Conservation (phyloP, 306 rosid species). For the Clitoria ternatea region DNA sequence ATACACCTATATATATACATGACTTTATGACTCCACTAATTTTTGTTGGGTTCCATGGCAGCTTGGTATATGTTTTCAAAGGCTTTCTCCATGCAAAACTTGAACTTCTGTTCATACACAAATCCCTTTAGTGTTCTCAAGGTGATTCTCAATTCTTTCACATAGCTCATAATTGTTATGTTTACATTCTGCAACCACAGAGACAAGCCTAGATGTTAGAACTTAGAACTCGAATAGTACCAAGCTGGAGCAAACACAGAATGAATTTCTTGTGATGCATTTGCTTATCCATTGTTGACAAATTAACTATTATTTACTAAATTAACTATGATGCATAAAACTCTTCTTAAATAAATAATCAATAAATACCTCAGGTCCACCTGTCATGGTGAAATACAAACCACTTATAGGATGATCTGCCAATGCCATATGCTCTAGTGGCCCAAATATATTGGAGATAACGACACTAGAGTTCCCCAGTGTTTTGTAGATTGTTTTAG, state of each 20-base stretch:
- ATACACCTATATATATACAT: background rate
- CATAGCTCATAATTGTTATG: constrained; percentile 46
- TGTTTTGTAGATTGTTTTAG: constrained; percentile 24
- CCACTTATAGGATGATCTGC: constrained; percentile 40
- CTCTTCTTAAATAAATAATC: background rate
- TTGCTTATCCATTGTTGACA: background rate
- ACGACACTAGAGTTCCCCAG: constrained; percentile 32
- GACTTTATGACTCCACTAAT: background rate
- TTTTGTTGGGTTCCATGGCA: constrained; percentile 4
- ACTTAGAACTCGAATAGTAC: no score
- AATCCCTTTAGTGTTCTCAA: constrained; percentile 34
- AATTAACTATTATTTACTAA: no score
- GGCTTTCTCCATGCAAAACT: constrained; percentile 45
- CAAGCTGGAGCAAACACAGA: no score
- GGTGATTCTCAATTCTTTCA: constrained; percentile 36
- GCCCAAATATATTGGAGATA: constrained; percentile 46
- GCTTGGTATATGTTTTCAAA: constrained; percentile 35
- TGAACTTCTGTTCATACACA: constrained; percentile 36
- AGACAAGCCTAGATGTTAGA: background rate
- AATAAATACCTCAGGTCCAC: constrained; percentile 47
- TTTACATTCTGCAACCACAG: constrained; percentile 36
- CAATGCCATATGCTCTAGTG: constrained; percentile 42
- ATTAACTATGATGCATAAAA: background rate
- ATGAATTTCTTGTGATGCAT: background rate
- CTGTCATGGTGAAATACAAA: constrained; percentile 31